Base-by-base conservation (phyloP, 306 rosid genomes). In the Castanea sativa region DNA sequence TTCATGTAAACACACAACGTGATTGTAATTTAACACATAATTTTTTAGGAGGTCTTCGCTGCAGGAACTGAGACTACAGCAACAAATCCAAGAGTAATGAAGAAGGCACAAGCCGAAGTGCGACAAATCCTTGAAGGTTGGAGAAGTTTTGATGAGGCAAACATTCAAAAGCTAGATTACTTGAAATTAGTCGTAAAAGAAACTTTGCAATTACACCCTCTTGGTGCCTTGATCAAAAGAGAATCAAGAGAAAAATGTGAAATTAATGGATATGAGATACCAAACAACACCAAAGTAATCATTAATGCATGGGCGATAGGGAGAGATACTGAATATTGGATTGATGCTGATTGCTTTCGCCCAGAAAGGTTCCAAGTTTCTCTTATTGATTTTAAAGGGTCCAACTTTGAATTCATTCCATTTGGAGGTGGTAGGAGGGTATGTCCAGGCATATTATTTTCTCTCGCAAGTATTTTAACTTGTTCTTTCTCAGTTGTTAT, bases 221-320 rank as follows among this genome's bases (percentile, higher is more conserved):
- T 75, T 1, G 20, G 13, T 45, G 69, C 87, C 60, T 33, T 86
- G 2, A 5, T 88, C 33, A 82, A 77, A 61, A 75, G 82, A 68
- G 78, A 78, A 25, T 64, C 78, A 33, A 79, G 52, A 56, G 30
- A 84, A 79, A 80, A 33, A 6, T 77, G 84, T 73, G 67, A 56
- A 35, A 76, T 88, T 4, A 1, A 69, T 2, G 87, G 87, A 16
- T 84, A 76, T 69, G 57, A 58, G 9, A 81, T 82, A 57, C 88
- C 89, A 7, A 0, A 9, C 10, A 78, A 74, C 30, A 73, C 75
- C n/a, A 80, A 25, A 35, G 78, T 82, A 2, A 23, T 83, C 8
- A 33, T 86, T 13, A 88, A 84, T 67, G 87, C 55, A 1, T 81
- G 83, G 80, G 86, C 82, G 7, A 74, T 88, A 2, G 82, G 85